Evolutionary conservation across 192 early-diverging fungal genomes (phyloP).

Genomic region (Chytriomyces sp.): DNA sequence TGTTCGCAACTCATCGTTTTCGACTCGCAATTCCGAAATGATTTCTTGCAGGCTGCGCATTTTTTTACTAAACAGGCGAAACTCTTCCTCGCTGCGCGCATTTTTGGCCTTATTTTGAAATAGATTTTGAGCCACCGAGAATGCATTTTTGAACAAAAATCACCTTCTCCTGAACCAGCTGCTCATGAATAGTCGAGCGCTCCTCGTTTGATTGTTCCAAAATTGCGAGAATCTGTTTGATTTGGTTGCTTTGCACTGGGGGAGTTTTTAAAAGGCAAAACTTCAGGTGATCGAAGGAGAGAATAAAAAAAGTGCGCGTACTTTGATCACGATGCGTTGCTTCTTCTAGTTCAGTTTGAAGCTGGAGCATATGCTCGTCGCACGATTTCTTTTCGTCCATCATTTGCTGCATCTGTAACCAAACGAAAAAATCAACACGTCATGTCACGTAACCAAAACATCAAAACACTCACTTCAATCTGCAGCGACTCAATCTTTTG

Average conservation of each 20-base stretch:
- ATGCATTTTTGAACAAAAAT: neutral
- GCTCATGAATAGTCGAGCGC: constrained; percentile 18
- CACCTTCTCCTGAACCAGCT: constrained; percentile 27
- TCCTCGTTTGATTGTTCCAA: constrained; percentile 28
- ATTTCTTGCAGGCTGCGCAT: constrained; percentile 41
- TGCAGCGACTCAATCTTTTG: neutral
- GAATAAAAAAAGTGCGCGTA: neutral
- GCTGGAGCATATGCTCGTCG: neutral
- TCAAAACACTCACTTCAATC: neutral
- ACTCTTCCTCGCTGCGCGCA: constrained; percentile 40
- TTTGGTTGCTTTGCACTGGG: constrained; percentile 13
- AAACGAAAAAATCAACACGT: neutral
- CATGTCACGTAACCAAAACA: neutral
- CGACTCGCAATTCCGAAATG: constrained; percentile 26
- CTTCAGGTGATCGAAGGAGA: neutral
- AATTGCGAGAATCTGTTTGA: constrained; percentile 23
- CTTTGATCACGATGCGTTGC: constrained; percentile 6
- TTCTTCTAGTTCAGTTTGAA: constrained; percentile 22
- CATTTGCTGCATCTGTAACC: neutral
- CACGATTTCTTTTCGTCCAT: neutral
- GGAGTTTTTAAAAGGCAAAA: neutral
- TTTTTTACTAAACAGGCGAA: constrained; percentile 41
- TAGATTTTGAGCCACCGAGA: neutral
- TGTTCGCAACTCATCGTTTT: constrained; percentile 36
- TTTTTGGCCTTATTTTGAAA: constrained; percentile 29